Evolutionary conservation across 495 filamentous ascomycete genomes (phyloP).

Genomic region (Cetradonia linearis): DNA sequence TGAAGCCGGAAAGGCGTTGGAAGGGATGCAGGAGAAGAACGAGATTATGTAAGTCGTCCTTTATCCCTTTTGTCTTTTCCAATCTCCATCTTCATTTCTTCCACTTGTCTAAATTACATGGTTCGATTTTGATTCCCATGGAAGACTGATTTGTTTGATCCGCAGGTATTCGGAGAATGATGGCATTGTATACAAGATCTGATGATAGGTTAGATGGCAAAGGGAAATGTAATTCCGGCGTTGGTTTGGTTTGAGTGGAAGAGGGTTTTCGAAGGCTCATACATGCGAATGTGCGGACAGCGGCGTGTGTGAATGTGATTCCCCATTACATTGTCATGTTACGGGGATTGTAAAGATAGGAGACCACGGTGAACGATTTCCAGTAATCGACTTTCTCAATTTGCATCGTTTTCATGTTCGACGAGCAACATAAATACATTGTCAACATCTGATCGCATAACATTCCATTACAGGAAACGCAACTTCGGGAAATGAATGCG

Average conservation of each 20-base stretch:
- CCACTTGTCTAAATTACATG: too few species aligned
- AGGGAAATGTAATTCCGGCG: not conserved
- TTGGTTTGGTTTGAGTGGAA: not conserved
- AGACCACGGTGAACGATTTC: not conserved
- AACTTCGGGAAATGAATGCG: too few species aligned
- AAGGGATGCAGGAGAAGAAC: conserved; percentile 70
- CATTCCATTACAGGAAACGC: too few species aligned
- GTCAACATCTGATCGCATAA: too few species aligned
- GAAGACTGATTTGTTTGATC: not conserved
- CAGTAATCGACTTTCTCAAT: not conserved
- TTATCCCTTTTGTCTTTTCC: not conserved
- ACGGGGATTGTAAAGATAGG: not conserved
- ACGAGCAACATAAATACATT: too few species aligned
- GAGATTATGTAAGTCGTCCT: conserved; percentile 73
- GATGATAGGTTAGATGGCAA: not conserved
- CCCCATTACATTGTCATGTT: not conserved
- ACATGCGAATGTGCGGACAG: not conserved
- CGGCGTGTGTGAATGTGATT: not conserved
- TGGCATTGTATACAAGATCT: conserved; percentile 34
- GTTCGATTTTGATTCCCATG: too few species aligned
- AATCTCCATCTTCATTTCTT: too few species aligned
- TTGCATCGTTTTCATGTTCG: too few species aligned
- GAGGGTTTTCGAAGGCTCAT: not conserved
- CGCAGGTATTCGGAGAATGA: conserved; percentile 44
- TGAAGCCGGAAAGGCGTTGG: conserved; percentile 69